phyloP scores from a whole-genome alignment of 305 asterid genomes.

The Rubia tinctorum region DNA sequence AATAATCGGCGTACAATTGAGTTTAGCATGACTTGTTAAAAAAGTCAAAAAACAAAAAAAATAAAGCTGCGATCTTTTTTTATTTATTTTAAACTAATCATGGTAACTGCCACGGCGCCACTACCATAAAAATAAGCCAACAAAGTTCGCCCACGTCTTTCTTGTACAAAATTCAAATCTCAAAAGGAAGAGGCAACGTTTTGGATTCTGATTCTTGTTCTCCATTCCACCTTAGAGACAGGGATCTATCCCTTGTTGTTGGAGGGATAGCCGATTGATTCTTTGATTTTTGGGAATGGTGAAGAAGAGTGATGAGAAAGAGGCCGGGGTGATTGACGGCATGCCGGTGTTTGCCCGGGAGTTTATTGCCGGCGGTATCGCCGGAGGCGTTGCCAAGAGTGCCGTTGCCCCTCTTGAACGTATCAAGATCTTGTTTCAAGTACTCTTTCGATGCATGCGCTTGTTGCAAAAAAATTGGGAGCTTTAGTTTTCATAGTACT shows the following conservation, averaged over 20 bases:
- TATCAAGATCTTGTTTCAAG: constrained; percentile 93
- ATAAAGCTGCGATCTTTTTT: no score
- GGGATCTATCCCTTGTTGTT: constrained; percentile 1
- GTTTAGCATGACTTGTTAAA: no score
- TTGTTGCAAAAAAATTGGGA: not conserved
- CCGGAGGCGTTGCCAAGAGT: constrained; percentile 93
- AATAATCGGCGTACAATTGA: no score
- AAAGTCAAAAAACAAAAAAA: not conserved
- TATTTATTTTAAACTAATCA: not conserved
- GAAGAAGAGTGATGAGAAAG: constrained; percentile 40
- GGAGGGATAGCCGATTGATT: constrained; percentile 5
- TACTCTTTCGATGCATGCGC: constrained; percentile 6
- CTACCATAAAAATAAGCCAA: not conserved
- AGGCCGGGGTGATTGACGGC: constrained; percentile 40
- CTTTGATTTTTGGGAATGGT: constrained; percentile 38
- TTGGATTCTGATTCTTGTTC: constrained; percentile 13
- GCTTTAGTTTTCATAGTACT: not conserved
- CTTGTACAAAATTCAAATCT: not conserved
- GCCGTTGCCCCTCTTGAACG: constrained; percentile 98
- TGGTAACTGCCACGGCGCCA: not conserved
- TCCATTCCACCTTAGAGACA: not conserved
- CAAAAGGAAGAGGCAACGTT: constrained; percentile 12
- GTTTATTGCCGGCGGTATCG: constrained; percentile 84
- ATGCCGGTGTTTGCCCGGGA: constrained; percentile 79
- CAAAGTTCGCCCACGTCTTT: not conserved